Percentiles rank a stretch among this genome's conserved stretches.
Evolutionary conservation across 108 stramenopile genomes (phyloP).

Genomic region (Skeletonema marinoi): DNA sequence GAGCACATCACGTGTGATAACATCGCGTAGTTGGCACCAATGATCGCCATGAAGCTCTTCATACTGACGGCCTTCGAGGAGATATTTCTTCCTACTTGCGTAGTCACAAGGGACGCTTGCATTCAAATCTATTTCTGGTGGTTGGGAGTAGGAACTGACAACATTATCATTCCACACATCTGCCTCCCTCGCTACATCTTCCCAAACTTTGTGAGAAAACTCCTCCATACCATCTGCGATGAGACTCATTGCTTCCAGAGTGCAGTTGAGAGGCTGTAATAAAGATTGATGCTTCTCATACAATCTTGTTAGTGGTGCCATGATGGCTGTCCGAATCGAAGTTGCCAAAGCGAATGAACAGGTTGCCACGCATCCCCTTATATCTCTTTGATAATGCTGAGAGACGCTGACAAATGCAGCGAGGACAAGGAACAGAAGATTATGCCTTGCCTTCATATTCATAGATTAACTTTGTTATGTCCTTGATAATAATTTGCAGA

Average conservation of each 20-base stretch:
- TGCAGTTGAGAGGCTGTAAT: background rate
- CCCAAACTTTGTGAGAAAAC: slow-evolving; percentile 19
- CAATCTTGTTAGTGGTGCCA: slow-evolving; percentile 11
- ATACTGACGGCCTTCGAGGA: background rate
- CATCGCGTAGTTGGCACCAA: slow-evolving; percentile 27
- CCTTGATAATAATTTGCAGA: too few species aligned
- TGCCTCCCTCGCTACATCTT: slow-evolving; percentile 17
- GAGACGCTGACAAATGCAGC: background rate
- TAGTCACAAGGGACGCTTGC: slow-evolving; percentile 27
- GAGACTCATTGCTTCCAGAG: background rate
- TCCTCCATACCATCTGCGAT: slow-evolving; percentile 19
- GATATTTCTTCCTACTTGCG: background rate
- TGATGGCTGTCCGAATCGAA: slow-evolving; percentile 17
- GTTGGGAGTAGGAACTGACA: background rate
- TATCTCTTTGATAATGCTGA: background rate
- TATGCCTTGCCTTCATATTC: too few species aligned
- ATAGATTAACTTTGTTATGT: too few species aligned
- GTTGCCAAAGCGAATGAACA: slow-evolving; percentile 18
- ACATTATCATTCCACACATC: slow-evolving; percentile 2
- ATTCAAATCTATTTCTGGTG: slow-evolving; percentile 34
- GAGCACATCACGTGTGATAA: slow-evolving; percentile 26
- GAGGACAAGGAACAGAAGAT: too few species aligned
- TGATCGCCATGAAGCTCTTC: background rate
- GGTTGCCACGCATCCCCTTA: slow-evolving; percentile 6
- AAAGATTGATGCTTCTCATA: background rate